phyloP scores from a whole-genome alignment of 2,329 filamentous ascomycete species.

The Fusarium humuli region DNA sequence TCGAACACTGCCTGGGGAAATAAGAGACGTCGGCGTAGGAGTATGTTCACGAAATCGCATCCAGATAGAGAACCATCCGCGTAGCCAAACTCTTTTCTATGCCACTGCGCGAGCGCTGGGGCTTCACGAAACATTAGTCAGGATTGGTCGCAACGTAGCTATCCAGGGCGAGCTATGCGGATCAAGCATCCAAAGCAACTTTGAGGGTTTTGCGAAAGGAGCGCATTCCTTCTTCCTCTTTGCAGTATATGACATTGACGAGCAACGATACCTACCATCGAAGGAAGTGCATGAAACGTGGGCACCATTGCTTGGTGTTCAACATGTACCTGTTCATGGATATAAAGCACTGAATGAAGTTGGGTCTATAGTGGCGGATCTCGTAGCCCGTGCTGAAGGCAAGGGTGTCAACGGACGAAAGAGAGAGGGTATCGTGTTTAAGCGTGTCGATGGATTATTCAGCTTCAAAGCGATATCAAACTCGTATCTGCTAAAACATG shows the following conservation, averaged over 20 bases:
- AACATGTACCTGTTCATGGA: slow-evolving; percentile 50
- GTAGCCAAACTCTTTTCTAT: slow-evolving; percentile 35
- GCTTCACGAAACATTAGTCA: slow-evolving; percentile 23
- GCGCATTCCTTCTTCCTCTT: slow-evolving; percentile 51
- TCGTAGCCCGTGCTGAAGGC: slow-evolving; percentile 40
- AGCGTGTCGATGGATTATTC: slow-evolving; percentile 36
- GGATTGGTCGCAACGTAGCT: slow-evolving; percentile 33
- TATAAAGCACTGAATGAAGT: slow-evolving; percentile 31
- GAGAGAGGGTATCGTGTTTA: slow-evolving; percentile 44
- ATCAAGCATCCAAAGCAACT: slow-evolving; percentile 41
- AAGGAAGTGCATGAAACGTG: slow-evolving; percentile 45
- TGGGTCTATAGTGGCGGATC: slow-evolving; percentile 23
- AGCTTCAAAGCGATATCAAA: slow-evolving; percentile 46
- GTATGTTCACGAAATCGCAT: slow-evolving; percentile 43
- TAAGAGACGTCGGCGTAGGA: slow-evolving; percentile 19
- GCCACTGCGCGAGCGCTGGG: slow-evolving; percentile 10
- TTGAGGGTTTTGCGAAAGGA: slow-evolving; percentile 36
- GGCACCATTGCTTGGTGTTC: slow-evolving; percentile 43
- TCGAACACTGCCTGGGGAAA: slow-evolving; percentile 27
- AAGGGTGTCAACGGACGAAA: slow-evolving; percentile 39
- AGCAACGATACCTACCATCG: slow-evolving; percentile 45
- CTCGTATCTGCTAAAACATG: slow-evolving; percentile 45
- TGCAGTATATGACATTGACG: slow-evolving; percentile 49
- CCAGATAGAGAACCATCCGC: slow-evolving; percentile 26
- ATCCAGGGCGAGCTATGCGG: slow-evolving; percentile 45